Base-by-base conservation (phyloP, 441 rosid genomes). In the Geranium incanum region DNA sequence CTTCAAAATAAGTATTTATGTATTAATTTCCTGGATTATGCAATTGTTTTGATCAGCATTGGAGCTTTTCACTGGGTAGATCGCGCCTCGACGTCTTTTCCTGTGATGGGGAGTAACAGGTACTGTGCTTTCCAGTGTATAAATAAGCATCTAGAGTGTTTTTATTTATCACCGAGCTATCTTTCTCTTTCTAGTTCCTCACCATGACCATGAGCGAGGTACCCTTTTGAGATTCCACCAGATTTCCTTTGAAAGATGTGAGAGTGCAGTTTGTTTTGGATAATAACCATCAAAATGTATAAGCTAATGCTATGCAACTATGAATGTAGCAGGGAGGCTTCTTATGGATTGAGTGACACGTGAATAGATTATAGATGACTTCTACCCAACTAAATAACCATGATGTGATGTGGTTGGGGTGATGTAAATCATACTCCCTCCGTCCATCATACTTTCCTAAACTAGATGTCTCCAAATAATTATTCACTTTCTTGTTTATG, bases 11-110 rank as follows among this genome's bases (percentile, higher is more conserved):
- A 18, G 28, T 68, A 39, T 43, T 8, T 4, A 55, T 57, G 63
- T 57, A 57, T 57, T 57, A 57, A 8, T 52, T 8, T 11, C 50
- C 66, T 28, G 13, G 1, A 6, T 19, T 66, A 13, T 38, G 70
- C 39, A 45, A 23, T 39, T 33, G 37, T 78, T 75, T 45, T 76
- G 65, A 8, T 68, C 83, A 91, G 93, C 71, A 87, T 91, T 75
- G 98, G 98, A 43, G 93, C 95, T 70, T 91, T 90, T 81, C 91
- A 93, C 71, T 93, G 98, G 97, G 72, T 87, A 36, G 97, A 93
- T 83, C 87, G 97, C 18, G 81, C 87, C 19, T 83, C 86, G 12
- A 79, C 86, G 15, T 76, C 88, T 8, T 72, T 84, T 60, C 78
- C 86, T 4, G n/a, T 71, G 33, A 80, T 74, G 38, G 74, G 52